Percentiles rank a stretch among this genome's conserved stretches.
Evolutionary conservation across 257 asterid genomes (phyloP).

Genomic region (Thymus quinquecostatus): DNA sequence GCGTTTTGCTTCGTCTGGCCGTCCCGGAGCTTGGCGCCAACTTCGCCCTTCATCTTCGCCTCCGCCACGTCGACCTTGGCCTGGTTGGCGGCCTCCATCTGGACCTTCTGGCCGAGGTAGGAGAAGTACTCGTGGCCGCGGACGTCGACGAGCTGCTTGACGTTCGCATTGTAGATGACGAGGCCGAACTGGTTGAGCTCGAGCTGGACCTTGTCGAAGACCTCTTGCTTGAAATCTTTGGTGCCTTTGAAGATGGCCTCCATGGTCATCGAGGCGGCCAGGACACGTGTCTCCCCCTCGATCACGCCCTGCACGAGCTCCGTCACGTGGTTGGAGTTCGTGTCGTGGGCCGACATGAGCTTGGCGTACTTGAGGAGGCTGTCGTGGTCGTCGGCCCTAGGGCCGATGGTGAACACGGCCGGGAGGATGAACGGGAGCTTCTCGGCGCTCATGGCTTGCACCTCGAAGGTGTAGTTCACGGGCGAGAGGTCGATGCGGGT

Average conservation of each 20-base stretch:
- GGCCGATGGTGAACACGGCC: slow-evolving; percentile 79
- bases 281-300: slow-evolving; percentile 75
- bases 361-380: slow-evolving; percentile 61
- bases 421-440: slow-evolving; percentile 75
- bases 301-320: slow-evolving; percentile 73
- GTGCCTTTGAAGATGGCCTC: slow-evolving; percentile 63
- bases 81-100: slow-evolving; percentile 74
- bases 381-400: slow-evolving; percentile 42
- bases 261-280: slow-evolving; percentile 80
- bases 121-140: slow-evolving; percentile 74
- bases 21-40: slow-evolving; percentile 52
- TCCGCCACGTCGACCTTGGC: slow-evolving; percentile 64
- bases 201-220: slow-evolving; percentile 67
- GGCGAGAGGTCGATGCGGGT: slow-evolving; percentile 57
- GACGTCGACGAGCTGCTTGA: slow-evolving; percentile 72
- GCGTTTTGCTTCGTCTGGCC: slow-evolving; percentile 68
- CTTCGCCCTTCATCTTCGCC: slow-evolving; percentile 72
- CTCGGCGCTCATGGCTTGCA: slow-evolving; percentile 81
- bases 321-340: slow-evolving; percentile 56
- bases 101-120: slow-evolving; percentile 65
- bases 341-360: slow-evolving; percentile 68
- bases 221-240: slow-evolving; percentile 61
- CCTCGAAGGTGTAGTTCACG: slow-evolving; percentile 72
- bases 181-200: slow-evolving; percentile 69
- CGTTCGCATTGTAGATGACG: slow-evolving; percentile 67